phyloP scores from a whole-genome alignment of 148 eudicot species.

The Gaultheria prostrata region DNA sequence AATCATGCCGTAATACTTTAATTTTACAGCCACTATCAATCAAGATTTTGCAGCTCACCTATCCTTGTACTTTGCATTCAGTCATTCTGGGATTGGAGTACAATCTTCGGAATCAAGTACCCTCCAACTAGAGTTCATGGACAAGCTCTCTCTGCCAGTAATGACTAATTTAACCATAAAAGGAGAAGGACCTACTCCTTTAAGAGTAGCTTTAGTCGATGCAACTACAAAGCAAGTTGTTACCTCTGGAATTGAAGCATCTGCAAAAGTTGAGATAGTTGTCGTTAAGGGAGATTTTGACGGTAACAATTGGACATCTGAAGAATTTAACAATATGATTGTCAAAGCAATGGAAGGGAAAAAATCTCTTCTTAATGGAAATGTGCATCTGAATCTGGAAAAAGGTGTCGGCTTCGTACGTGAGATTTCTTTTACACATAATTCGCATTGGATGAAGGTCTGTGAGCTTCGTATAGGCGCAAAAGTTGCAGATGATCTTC shows the following conservation, averaged over 20 bases:
- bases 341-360: conserved; percentile 21
- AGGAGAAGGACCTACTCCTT: conserved; percentile 20
- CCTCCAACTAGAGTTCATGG: conserved; percentile 29
- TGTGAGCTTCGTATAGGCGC: conserved; percentile 24
- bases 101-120: conserved; percentile 19
- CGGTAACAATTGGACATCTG: conserved; percentile 18
- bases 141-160: conserved; percentile 25
- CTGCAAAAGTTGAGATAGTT: conserved; percentile 27
- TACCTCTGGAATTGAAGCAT: conserved; percentile 26
- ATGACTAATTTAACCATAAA: conserved; percentile 23
- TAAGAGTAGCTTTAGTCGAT: conserved; percentile 31
- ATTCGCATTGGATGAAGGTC: conserved; percentile 18
- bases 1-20: not conserved
- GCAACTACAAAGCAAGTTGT: conserved; percentile 15
- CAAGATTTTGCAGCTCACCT: not conserved
- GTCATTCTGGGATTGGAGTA: conserved; percentile 17
- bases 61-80: conserved; percentile 1
- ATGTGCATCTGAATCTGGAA: conserved; percentile 16
- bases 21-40: not conserved
- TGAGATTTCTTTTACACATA: conserved; percentile 25
- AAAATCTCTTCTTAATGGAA: conserved; percentile 25
- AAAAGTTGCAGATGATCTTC: conserved; percentile 22
- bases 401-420: conserved; percentile 21
- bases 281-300: conserved; percentile 20
- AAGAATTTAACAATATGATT: conserved; percentile 27